A percentile compares a stretch with the other conserved stretches of the same genome.
Evolutionary conservation across 306 rosid genomes (phyloP).

Genomic region (Arachis hypogaea): DNA sequence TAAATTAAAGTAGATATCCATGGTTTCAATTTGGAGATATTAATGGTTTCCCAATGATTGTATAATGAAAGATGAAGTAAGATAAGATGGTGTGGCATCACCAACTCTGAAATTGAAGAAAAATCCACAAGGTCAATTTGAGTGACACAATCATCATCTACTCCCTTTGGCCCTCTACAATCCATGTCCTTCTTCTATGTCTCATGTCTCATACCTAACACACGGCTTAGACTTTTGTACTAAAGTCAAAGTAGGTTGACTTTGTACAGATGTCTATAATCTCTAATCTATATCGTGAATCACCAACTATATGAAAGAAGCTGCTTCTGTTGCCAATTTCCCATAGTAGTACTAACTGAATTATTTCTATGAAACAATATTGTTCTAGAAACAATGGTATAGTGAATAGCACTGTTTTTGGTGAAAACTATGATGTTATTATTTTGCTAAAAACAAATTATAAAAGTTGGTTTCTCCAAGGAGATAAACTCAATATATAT

Average conservation of each 20-base stretch:
- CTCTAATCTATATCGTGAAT: constrained; percentile 19
- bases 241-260: constrained; percentile 53
- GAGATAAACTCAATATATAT: too few relatives aligned
- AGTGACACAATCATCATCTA: constrained; percentile 65
- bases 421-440: too few relatives aligned
- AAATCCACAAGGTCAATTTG: constrained; percentile 66
- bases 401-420: too few relatives aligned
- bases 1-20: neutral
- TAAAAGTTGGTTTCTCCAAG: too few relatives aligned
- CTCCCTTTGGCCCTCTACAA: constrained; percentile 28
- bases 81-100: constrained; percentile 36
- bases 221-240: constrained; percentile 50
- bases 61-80: constrained; percentile 26
- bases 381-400: too few relatives aligned
- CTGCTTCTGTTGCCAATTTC: too few relatives aligned
- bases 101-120: constrained; percentile 52
- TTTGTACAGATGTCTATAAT: constrained; percentile 24
- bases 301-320: constrained; percentile 17
- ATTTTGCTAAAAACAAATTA: too few relatives aligned
- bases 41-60: constrained; percentile 39
- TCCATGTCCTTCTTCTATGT: neutral
- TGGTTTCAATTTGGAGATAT: constrained; percentile 13
- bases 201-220: constrained; percentile 52
- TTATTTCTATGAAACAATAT: too few relatives aligned
- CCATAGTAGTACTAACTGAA: too few relatives aligned